Base-by-base conservation (phyloP, 2,329 filamentous ascomycete species). In the Huntiella savannae region DNA sequence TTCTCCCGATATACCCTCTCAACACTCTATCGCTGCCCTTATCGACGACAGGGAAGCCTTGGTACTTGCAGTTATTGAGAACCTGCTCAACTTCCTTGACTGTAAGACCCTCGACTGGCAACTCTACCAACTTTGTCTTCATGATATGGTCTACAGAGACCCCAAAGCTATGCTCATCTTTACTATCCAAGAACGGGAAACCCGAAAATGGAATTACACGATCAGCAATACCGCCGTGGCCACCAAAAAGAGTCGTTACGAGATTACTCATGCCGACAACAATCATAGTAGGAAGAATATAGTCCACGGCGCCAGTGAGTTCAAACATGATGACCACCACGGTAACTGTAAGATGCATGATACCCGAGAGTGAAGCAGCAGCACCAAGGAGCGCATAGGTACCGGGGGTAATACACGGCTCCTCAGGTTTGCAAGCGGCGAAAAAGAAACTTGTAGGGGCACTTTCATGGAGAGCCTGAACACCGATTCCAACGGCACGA, bases 261-360 rank as follows among this genome's bases (percentile, higher is more conserved):
- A 83, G 83, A 66, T 98, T 98, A 35, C 88, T 96, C 32, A 95
- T 82, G 42, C 91, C 91, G 2, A 96, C 91, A 1, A 96, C 91
- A 54, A 98, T 95, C 91, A 98, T 98, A 11, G 88, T 96, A 0
- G 91, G 91, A 22, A 98, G 66, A 53, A 98, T 96, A 58, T 98
- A 98, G 1, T 87, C 94, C 50, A 96, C 66, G 5, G 91, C 91
- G n/a, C 91, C 91, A 0, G 91, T 98, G 42, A 98, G 71, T 62
- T 98, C 91, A 57, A 96, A 96, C 91, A 98, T 96, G 61, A 98
- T 98, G 56, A 98, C 91, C 2, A 95, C 88, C 7, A 98, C 86
- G 0, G 87, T 92, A 12, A 98, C 78, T 0, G 88, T 95, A 52
- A 98, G 82, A 61, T 96, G 91, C 88, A 96, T 98, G 57, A 96